Conservation (phyloP, 441 rosid species). For the Pelargonium citronellum region DNA sequence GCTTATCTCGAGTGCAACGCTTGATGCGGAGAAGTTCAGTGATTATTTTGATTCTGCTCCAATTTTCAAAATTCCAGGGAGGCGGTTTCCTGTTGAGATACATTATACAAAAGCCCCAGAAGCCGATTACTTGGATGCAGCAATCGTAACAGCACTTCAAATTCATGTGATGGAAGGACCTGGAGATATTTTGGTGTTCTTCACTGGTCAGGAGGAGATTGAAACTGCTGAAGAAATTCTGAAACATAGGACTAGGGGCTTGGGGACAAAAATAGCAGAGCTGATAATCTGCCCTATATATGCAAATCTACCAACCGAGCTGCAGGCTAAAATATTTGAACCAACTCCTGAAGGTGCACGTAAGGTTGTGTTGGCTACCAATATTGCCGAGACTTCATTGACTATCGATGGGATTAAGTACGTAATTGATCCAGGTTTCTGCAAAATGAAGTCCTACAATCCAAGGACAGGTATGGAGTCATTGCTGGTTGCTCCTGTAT, state of each 20-base stretch:
- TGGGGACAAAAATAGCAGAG: slow-evolving; percentile 89
- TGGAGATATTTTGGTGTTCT: slow-evolving; percentile 87
- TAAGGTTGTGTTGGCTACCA: slow-evolving; percentile 91
- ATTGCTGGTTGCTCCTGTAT: slow-evolving; percentile 78
- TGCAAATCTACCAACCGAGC: slow-evolving; percentile 93
- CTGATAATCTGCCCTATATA: slow-evolving; percentile 90
- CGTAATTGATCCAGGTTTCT: slow-evolving; percentile 93
- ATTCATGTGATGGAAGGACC: slow-evolving; percentile 75
- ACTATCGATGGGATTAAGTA: slow-evolving; percentile 95
- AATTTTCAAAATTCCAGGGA: slow-evolving; percentile 90
- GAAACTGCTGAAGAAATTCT: slow-evolving; percentile 93
- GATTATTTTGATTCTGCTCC: slow-evolving; percentile 94
- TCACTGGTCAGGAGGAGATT: slow-evolving; percentile 97
- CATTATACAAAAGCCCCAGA: slow-evolving; percentile 88
- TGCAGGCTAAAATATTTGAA: slow-evolving; percentile 92
- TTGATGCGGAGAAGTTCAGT: slow-evolving; percentile 95
- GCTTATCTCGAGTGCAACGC: slow-evolving; percentile 97
- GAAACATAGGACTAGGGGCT: slow-evolving; percentile 79
- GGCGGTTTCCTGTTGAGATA: slow-evolving; percentile 93
- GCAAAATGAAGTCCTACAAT: slow-evolving; percentile 93
- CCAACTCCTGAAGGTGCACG: slow-evolving; percentile 95
- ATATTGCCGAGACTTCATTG: slow-evolving; percentile 94
- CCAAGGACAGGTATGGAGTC: slow-evolving; percentile 99
- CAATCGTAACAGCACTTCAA: slow-evolving; percentile 77
- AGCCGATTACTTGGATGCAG: slow-evolving; percentile 95